Base-by-base conservation (phyloP, 352 stramenopile genomes). In the Pythium biforme region DNA sequence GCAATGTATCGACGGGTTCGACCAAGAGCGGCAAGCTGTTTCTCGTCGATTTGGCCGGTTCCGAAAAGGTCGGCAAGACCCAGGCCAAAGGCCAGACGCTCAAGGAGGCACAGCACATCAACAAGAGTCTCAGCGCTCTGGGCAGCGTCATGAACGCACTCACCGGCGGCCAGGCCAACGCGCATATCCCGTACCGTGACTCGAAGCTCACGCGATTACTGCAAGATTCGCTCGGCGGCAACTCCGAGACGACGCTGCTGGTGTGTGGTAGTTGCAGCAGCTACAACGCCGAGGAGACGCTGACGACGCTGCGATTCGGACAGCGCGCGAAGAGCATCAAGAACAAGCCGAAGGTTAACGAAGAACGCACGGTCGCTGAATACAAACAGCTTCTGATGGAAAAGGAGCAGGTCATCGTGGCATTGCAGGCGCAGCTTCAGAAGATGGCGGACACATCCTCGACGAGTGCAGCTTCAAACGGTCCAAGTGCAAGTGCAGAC, bases 1-100 rank as follows among this genome's bases (percentile, higher is more conserved):
- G 73, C 27, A 83, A 89, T 34, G 74, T 76, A 3, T 45, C 69
- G n/a, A 89, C 79, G 8, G 76, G 77, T 8, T 83, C 83, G 0
- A 84, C 86, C 34, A 87, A 84, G 46, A 85, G 69, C 43, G 89
- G 86, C 48, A 99, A 99, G 76, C 96, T 97, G n/a, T 96, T 96
- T 34, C 62, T 92, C 10, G 85, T 94, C 25, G 85, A 94, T 66
- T 70, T 94, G 22, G 85, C 85, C 6, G 83, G 85, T 5, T 92
- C 82, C 0, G 85, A 94, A 55, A 89, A 89, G 59, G 78, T 91
- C 1, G 79, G 76, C 33, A 89, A 90, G 68, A 89, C 85, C 0
- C 79, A 86, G 20, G 95, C 95, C 17, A 94, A 92, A n/a, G 96
- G 96, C 2, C 81, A 98, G 54, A 95, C 95, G 22, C 78, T 92